Evolutionary conservation across 2,329 filamentous ascomycete genomes (phyloP).

Genomic region (Alternaria triticimaculans): DNA sequence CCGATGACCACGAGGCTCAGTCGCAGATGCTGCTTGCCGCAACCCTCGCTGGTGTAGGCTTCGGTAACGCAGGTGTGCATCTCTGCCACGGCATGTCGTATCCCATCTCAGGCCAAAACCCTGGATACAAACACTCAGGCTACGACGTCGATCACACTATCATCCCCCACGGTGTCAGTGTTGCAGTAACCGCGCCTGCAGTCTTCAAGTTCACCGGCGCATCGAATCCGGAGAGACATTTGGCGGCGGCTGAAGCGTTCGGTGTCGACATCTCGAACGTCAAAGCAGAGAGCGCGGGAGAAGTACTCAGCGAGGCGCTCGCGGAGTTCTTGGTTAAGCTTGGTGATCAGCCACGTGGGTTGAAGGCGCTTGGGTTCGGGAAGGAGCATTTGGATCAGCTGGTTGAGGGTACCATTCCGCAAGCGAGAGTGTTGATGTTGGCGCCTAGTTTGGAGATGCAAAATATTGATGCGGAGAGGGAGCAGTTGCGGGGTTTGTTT

Average conservation of each 20-base stretch:
- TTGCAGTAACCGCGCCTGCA: conserved; percentile 89
- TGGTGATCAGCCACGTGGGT: conserved; percentile 87
- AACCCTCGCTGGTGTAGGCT: conserved; percentile 92
- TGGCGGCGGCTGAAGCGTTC: conserved; percentile 87
- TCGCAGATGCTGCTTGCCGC: conserved; percentile 94
- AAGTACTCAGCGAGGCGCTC: conserved; percentile 84
- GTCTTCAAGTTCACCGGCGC: conserved; percentile 93
- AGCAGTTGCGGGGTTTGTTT: conserved; percentile 56
- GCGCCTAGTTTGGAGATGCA: conserved; percentile 74
- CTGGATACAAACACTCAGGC: conserved; percentile 85
- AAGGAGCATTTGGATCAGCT: conserved; percentile 77
- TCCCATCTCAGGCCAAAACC: conserved; percentile 94
- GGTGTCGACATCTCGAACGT: conserved; percentile 88
- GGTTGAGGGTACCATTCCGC: conserved; percentile 94
- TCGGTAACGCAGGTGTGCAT: conserved; percentile 97
- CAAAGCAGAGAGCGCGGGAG: conserved; percentile 87
- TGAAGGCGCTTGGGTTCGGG: conserved; percentile 83
- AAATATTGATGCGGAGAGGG: conserved; percentile 56
- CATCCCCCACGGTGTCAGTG: conserved; percentile 94
- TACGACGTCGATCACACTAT: conserved; percentile 79
- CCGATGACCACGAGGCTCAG: conserved; percentile 91
- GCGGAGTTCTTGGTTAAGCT: conserved; percentile 79
- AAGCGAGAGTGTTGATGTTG: conserved; percentile 87
- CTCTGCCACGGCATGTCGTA: conserved; percentile 94
- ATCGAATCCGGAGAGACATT: conserved; percentile 89